phyloP scores from a whole-genome alignment of 1,139 yeast species.

The Saccharomyces hybrid region DNA sequence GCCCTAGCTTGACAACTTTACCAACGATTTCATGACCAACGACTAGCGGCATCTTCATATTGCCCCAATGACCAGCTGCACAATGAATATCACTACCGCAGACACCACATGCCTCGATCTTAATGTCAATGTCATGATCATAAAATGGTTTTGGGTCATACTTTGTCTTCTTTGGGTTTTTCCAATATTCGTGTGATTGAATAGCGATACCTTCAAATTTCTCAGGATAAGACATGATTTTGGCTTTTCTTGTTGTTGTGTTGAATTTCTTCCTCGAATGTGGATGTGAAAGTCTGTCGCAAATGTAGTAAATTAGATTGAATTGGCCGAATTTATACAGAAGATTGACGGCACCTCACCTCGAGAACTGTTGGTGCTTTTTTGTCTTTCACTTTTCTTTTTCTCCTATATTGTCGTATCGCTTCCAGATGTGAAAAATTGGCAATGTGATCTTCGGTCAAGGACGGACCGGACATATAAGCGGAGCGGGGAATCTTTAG shows the following conservation, averaged over 20 bases:
- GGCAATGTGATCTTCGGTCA: not conserved
- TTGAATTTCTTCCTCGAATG: not conserved
- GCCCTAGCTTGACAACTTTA: constrained; percentile 39
- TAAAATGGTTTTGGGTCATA: constrained; percentile 31
- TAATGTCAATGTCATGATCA: constrained; percentile 33
- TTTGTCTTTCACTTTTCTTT: not conserved
- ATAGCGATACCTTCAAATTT: constrained; percentile 42
- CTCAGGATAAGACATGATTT: constrained; percentile 32
- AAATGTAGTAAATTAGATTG: not conserved
- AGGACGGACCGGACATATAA: not conserved
- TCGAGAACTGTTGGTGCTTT: not conserved
- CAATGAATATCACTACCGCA: constrained; percentile 48
- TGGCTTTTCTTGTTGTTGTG: not conserved
- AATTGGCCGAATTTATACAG: not conserved
- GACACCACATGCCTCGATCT: constrained; percentile 43
- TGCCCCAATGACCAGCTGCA: constrained; percentile 22
- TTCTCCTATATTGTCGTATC: not conserved
- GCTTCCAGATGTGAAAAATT: not conserved
- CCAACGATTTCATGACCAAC: constrained; percentile 39
- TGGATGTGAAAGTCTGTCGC: not conserved
- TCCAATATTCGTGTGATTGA: constrained; percentile 37
- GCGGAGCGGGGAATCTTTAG: not conserved
- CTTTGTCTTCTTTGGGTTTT: constrained; percentile 35
- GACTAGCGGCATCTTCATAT: constrained; percentile 9
- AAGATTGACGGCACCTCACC: not conserved